Conservation (phyloP, 2,329 filamentous ascomycete genomes). For the Sporothrix schenckii region DNA sequence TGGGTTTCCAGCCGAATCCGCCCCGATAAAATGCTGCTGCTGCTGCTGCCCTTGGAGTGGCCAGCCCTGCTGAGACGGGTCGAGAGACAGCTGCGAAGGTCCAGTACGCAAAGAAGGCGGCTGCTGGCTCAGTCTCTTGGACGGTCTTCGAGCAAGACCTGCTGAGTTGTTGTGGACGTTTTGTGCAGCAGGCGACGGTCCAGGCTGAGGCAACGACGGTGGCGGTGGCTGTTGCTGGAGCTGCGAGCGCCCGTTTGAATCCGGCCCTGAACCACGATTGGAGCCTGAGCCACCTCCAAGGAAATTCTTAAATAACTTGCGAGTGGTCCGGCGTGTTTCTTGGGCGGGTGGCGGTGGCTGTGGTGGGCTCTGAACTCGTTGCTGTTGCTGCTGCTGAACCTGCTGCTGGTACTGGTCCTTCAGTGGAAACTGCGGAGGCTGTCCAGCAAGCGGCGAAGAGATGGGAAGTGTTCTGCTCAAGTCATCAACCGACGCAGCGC, state of each 20-base stretch:
- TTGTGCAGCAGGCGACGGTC: conserved; percentile 37
- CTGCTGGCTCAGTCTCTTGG: conserved; percentile 59
- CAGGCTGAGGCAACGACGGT: conserved; percentile 28
- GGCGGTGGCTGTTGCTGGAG: conserved; percentile 35
- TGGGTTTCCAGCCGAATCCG: conserved; percentile 14
- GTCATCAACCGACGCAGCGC: conserved; percentile 49
- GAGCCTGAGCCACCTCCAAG: conserved; percentile 49
- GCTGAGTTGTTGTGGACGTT: conserved; percentile 54
- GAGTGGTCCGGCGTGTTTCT: conserved; percentile 54
- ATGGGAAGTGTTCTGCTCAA: conserved; percentile 42
- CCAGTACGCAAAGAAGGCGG: conserved; percentile 50
- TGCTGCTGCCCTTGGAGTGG: conserved; percentile 36
- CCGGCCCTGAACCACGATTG: conserved; percentile 39
- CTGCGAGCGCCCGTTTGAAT: conserved; percentile 38
- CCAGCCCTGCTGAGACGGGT: conserved; percentile 44
- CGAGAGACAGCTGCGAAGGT: conserved; percentile 46
- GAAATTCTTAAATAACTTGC: conserved; percentile 59
- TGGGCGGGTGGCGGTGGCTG: conserved; percentile 40
- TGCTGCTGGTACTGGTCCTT: conserved; percentile 38
- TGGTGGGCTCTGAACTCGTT: conserved; percentile 35
- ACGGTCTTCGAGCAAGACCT: conserved; percentile 57
- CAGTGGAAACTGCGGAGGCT: conserved; percentile 34
- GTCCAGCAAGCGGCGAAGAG: conserved; percentile 39
- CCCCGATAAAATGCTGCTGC: conserved; percentile 26
- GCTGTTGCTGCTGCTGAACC: conserved; percentile 39